Percentiles rank a stretch among this genome's conserved stretches.
Evolutionary conservation across 2,329 filamentous ascomycete species (phyloP).

Genomic region (Colletotrichum neosansevieriae): DNA sequence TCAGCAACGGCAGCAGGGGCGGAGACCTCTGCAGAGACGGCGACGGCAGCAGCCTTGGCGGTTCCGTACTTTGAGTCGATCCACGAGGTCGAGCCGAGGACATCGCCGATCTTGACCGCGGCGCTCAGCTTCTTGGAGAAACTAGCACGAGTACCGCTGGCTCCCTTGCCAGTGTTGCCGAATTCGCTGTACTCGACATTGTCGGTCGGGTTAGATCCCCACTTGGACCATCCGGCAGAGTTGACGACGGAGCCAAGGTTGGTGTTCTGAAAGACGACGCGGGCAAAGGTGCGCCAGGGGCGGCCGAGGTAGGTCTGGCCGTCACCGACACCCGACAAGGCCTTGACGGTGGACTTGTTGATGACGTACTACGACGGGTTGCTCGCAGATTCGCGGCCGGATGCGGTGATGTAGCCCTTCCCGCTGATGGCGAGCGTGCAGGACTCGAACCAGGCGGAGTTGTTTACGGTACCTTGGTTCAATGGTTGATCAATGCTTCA

Average conservation of each 20-base stretch:
- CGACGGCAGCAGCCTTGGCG: slow-evolving; percentile 1
- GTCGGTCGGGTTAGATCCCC: slow-evolving; percentile 63
- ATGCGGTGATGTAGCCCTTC: slow-evolving; percentile 58
- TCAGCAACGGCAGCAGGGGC: slow-evolving; percentile 9
- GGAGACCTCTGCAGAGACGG: neutral
- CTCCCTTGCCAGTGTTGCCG: slow-evolving; percentile 68
- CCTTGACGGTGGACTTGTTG: slow-evolving; percentile 57
- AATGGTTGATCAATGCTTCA: no score
- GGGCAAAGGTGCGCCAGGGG: slow-evolving; percentile 60
- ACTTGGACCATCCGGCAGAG: slow-evolving; percentile 67
- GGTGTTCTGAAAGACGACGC: slow-evolving; percentile 62
- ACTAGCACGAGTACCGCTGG: slow-evolving; percentile 63
- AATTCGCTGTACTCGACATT: slow-evolving; percentile 70
- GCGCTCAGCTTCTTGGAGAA: slow-evolving; percentile 52
- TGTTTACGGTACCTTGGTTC: no score
- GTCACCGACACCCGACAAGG: slow-evolving; percentile 51
- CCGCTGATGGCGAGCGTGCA: slow-evolving; percentile 60
- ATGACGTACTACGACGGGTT: slow-evolving; percentile 60
- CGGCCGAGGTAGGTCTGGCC: slow-evolving; percentile 61
- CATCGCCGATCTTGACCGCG: slow-evolving; percentile 49
- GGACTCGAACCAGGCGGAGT: slow-evolving; percentile 62
- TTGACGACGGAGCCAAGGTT: slow-evolving; percentile 69
- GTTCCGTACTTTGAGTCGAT: slow-evolving; percentile 43
- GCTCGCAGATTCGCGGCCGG: slow-evolving; percentile 52
- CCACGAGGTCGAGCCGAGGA: slow-evolving; percentile 47